A percentile compares a stretch with the other conserved stretches of the same genome.
These are phyloP conservation scores for Salix exigua DNA, from an alignment of 345 rosid genomes.

Conservation along the genomic window DNA sequence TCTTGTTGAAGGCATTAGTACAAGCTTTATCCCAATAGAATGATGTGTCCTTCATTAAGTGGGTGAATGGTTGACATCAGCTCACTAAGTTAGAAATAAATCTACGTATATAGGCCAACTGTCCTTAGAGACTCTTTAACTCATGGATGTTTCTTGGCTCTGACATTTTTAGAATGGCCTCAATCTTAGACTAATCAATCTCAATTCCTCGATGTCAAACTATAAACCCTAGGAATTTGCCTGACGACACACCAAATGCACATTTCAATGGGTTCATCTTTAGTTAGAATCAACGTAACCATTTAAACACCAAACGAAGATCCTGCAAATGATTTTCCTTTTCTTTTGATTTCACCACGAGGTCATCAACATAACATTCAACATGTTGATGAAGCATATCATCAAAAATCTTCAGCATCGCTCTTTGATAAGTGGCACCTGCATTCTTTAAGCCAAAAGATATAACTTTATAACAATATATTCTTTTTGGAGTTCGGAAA, in stretches of 20 bases:
- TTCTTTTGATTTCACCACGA: background rate
- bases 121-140: background rate
- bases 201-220: background rate
- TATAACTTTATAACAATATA: slow-evolving; percentile 1
- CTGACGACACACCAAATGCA: background rate
- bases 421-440: slow-evolving; percentile 5
- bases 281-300: background rate
- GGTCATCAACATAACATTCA: slow-evolving; percentile 14
- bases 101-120: background rate
- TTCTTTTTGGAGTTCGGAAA: too few relatives aligned
- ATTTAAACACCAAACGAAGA: background rate
- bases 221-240: slow-evolving; percentile 4
- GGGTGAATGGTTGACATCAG: too few relatives aligned
- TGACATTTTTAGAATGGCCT: background rate
- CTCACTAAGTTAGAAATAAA: too few relatives aligned
- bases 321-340: background rate
- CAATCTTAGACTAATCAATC: slow-evolving; percentile 2
- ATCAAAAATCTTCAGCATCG: slow-evolving; percentile 4
- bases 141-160: background rate
- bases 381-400: slow-evolving; percentile 2
- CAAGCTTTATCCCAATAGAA: background rate
- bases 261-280: background rate
- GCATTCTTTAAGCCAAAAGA: background rate
- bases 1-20: too few relatives aligned
- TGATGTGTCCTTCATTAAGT: too few relatives aligned